Base-by-base conservation (phyloP, 441 rosid species). In the Omphalea diandra region DNA sequence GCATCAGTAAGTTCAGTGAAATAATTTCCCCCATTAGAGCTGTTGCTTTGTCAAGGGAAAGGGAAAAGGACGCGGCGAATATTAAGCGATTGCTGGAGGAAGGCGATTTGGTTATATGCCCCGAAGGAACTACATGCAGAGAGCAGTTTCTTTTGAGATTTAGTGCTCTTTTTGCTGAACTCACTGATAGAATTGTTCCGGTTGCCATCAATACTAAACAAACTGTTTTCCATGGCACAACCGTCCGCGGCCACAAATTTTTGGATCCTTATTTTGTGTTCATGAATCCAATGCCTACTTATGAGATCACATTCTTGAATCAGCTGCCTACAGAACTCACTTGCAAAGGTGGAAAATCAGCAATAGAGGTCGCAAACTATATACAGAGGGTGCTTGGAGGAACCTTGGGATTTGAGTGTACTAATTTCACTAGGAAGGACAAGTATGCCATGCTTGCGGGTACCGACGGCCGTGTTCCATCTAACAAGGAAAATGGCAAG, bases 101-200 rank as follows among this genome's bases (percentile, higher is more conserved):
- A 78, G 99, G 98, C 0, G 99, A 94, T 72, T 69, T 94, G 65
- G 96, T 92, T 54, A 87, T 94, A 6, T 94, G 98, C 75, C 97
- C 98, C 0, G 99, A 94, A 68, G 99, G 99, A 29, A 94, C 99
- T 1, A 94, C 99, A 0, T 90, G 99, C n/a, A 83, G 99, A 2
- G 98, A 94, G 68, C 97, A 98, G 18, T 94, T 90, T 72, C 83
- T 94, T 2, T 73, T 94, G 33, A 76, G 99, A 71, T 94, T 94
- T 74, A 94, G 99, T 40, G 98, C 99, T 1, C 85, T 94, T n/a
- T 94, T 94, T 27, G 99, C 98, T 0, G 99, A 94, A 69, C 86
- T 94, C 2, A 90, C 98, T 0, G 98, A 94, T 49, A 56, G 99
- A 68, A 94, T 94, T 27, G 99, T 94, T 18, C 99, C 99, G 0